Evolutionary conservation across 257 asterid genomes (phyloP).

Genomic region (Cinchona pubescens): DNA sequence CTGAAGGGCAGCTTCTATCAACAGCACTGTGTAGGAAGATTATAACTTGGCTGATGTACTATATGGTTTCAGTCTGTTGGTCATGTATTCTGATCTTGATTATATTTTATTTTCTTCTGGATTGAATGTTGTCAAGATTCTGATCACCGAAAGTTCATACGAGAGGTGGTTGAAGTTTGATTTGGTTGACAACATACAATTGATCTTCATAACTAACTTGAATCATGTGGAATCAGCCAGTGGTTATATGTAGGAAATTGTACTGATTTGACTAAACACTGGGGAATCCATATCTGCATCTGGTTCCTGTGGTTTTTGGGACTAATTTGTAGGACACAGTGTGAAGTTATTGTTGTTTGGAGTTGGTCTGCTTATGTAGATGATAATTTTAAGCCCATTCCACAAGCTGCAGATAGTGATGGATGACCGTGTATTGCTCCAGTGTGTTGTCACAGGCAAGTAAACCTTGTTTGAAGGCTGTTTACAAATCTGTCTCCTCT

Average conservation of each 20-base stretch:
- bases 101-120: neutral
- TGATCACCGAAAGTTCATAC: neutral
- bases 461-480: neutral
- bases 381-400: neutral
- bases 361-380: neutral
- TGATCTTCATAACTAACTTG: conserved; percentile 1
- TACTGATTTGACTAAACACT: neutral
- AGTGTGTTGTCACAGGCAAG: neutral
- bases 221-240: neutral
- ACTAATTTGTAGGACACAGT: neutral
- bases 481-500: neutral
- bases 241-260: neutral
- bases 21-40: neutral
- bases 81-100: neutral
- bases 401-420: neutral
- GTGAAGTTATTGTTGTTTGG: neutral
- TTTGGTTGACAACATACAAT: neutral
- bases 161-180: neutral
- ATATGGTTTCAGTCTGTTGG: neutral
- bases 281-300: neutral
- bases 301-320: neutral
- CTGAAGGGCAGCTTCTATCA: neutral
- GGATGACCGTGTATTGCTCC: neutral
- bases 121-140: neutral
- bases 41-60: neutral